phyloP scores from a whole-genome alignment of 305 asterid species.

The Stenogyne calaminthoides region DNA sequence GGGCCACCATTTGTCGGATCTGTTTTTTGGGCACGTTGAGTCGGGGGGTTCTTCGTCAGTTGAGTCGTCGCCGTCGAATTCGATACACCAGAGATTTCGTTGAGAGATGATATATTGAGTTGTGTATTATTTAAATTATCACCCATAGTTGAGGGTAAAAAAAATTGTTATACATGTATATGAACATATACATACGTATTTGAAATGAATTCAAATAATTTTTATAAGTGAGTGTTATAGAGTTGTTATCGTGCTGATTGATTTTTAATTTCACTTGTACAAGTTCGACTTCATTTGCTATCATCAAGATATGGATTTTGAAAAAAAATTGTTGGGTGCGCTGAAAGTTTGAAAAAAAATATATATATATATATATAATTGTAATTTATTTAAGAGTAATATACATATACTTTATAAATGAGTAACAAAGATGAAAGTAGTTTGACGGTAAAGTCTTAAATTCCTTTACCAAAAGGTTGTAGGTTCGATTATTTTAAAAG shows the following conservation, averaged over 20 bases:
- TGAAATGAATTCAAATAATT: neutral
- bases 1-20: constrained; percentile 57
- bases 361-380: no score
- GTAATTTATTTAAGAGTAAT: no score
- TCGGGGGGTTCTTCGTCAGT: constrained; percentile 45
- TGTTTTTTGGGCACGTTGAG: constrained; percentile 48
- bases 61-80: constrained; percentile 42
- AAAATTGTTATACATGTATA: neutral
- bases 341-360: no score
- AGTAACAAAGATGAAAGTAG: no score
- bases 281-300: no score
- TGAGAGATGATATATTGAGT: constrained; percentile 15
- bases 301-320: no score
- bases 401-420: no score
- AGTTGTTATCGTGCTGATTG: neutral
- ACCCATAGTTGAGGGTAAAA: neutral
- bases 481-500: no score
- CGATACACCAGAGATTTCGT: constrained; percentile 27
- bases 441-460: no score
- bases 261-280: no score
- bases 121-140: neutral
- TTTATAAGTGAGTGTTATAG: neutral
- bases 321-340: no score
- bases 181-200: neutral
- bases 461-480: no score